Evolutionary conservation across 179 eudicot species (phyloP).

Genomic region (Drosera spatulata): DNA sequence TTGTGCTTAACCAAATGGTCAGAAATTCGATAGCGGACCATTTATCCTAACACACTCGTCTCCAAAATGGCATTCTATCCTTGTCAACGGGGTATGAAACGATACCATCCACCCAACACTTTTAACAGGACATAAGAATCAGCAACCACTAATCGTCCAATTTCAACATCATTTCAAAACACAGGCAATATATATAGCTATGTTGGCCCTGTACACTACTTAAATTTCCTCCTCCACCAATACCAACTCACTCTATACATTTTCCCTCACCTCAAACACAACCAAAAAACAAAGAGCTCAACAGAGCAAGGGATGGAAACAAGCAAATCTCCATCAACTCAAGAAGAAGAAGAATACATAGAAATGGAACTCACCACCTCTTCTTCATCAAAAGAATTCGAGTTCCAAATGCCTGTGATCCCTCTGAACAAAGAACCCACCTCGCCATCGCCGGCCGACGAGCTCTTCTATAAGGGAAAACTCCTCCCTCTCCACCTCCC

Average conservation of each 20-base stretch:
- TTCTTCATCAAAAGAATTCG: constrained; percentile 18
- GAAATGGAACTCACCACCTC: constrained; percentile 37
- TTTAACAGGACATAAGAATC: no score
- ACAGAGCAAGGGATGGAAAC: constrained; percentile 15
- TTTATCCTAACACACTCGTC: no score
- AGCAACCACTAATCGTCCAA: no score
- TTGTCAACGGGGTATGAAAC: no score
- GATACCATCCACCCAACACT: no score
- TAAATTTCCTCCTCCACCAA: no score
- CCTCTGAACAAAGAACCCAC: constrained; percentile 2
- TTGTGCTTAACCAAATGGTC: no score
- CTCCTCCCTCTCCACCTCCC: constrained; percentile 75
- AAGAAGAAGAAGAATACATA: constrained; percentile 55
- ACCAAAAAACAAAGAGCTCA: neutral
- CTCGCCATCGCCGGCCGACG: constrained; percentile 53
- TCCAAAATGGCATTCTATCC: no score
- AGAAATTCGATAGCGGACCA: no score
- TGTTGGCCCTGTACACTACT: no score
- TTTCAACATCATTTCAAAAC: no score
- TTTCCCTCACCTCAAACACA: constrained; percentile 2
- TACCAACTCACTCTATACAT: neutral
- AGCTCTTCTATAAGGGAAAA: constrained; percentile 77
- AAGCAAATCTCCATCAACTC: constrained; percentile 5
- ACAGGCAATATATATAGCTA: no score
- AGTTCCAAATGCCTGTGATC: constrained; percentile 17